phyloP scores from a whole-genome alignment of 805 yeast species.

The Metschnikowia sp. region DNA sequence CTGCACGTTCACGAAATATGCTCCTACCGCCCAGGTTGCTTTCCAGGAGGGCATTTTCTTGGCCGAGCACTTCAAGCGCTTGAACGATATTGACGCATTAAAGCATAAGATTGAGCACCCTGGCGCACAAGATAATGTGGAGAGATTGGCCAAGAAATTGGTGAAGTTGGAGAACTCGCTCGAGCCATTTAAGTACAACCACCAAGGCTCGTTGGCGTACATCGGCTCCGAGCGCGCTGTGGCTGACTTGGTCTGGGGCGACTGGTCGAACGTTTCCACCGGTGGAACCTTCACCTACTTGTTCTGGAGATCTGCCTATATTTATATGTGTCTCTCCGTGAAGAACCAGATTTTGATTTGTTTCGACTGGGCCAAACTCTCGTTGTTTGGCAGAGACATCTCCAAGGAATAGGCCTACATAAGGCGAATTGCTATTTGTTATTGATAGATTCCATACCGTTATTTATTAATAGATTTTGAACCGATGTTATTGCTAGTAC shows the following conservation, averaged over 20 bases:
- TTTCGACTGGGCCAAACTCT: constrained; percentile 86
- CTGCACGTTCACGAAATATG: constrained; percentile 86
- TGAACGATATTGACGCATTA: constrained; percentile 58
- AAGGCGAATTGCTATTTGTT: no score
- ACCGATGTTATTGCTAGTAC: no score
- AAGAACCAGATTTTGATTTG: constrained; percentile 84
- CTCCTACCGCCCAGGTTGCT: constrained; percentile 98
- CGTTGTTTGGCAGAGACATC: constrained; percentile 89
- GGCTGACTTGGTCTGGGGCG: constrained; percentile 81
- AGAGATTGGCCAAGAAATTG: constrained; percentile 46
- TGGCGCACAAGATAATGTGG: constrained; percentile 40
- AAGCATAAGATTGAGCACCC: constrained; percentile 43
- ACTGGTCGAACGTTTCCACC: constrained; percentile 72
- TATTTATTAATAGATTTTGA: no score
- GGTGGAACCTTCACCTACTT: constrained; percentile 86
- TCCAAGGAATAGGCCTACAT: constrained; percentile 61
- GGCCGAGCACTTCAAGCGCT: constrained; percentile 65
- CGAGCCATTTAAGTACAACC: constrained; percentile 72
- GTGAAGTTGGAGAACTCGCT: constrained; percentile 39
- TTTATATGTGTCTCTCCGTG: constrained; percentile 86
- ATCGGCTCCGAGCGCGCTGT: constrained; percentile 92
- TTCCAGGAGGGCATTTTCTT: constrained; percentile 88
- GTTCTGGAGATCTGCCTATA: constrained; percentile 94
- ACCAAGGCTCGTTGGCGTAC: constrained; percentile 92
- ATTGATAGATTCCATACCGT: no score